These are phyloP conservation scores for Diospyros lotus DNA, from an alignment of 148 eudicot species.

Conservation along the genomic window DNA sequence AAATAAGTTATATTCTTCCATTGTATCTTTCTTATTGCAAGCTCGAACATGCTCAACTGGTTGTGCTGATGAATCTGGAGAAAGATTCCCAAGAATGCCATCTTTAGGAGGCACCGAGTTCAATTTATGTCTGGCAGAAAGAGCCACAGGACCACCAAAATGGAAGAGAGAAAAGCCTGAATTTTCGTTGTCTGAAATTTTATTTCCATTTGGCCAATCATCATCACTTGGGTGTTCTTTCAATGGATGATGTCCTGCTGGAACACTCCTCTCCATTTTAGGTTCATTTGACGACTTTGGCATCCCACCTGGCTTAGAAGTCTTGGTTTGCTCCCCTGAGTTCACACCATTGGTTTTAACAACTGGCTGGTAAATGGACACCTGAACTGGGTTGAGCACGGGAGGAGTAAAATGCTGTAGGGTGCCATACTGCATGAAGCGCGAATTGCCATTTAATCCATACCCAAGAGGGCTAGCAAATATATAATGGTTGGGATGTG, in stretches of 20 bases:
- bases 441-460: slow-evolving; percentile 52
- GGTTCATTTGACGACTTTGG: slow-evolving; percentile 26
- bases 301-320: slow-evolving; percentile 21
- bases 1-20: slow-evolving; percentile 93
- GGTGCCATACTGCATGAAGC: slow-evolving; percentile 64
- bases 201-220: slow-evolving; percentile 24
- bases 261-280: slow-evolving; percentile 26
- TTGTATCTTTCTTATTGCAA: slow-evolving; percentile 51
- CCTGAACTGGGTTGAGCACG: slow-evolving; percentile 36
- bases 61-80: slow-evolving; percentile 23
- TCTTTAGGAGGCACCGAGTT: slow-evolving; percentile 43
- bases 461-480: slow-evolving; percentile 54
- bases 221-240: slow-evolving; percentile 27
- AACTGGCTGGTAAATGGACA: slow-evolving; percentile 69
- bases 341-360: slow-evolving; percentile 35
- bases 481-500: slow-evolving; percentile 64
- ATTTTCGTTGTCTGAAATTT: slow-evolving; percentile 27
- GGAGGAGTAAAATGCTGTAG: slow-evolving; percentile 61
- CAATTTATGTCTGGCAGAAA: slow-evolving; percentile 36
- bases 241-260: slow-evolving; percentile 17
- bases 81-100: slow-evolving; percentile 27
- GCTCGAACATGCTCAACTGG: slow-evolving; percentile 36
- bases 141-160: slow-evolving; percentile 80
- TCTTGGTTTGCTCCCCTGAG: slow-evolving; percentile 33
- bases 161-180: slow-evolving; percentile 85